These are phyloP conservation scores for Suhomyces yuchorum DNA, from an alignment of 1,139 yeast genomes.

Conservation along the genomic window DNA sequence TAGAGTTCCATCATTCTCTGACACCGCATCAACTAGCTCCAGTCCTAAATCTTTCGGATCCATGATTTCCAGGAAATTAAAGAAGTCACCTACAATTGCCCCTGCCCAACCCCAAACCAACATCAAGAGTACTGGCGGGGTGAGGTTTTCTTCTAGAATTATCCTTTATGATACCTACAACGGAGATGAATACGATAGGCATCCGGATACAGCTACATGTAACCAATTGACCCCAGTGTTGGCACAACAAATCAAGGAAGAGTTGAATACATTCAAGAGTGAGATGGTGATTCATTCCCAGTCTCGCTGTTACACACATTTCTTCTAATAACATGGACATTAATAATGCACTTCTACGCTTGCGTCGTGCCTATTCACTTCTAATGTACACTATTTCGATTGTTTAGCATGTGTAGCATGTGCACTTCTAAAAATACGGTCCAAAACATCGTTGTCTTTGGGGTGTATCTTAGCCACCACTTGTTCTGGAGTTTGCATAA, in stretches of 20 bases:
- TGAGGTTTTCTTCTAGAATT: constrained; percentile 82
- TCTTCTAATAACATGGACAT: constrained; percentile 29
- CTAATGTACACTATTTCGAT: constrained; percentile 9
- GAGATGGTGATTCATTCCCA: constrained; percentile 82
- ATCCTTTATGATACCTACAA: constrained; percentile 85
- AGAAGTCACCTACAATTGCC: constrained; percentile 21
- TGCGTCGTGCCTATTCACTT: constrained; percentile 9
- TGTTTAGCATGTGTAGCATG: constrained; percentile 26
- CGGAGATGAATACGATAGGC: constrained; percentile 86
- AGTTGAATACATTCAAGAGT: constrained; percentile 73
- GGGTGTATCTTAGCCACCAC: constrained; percentile 45
- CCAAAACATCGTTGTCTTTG: constrained; percentile 39
- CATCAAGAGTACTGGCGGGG: constrained; percentile 31
- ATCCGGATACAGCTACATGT: constrained; percentile 92
- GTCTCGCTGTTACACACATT: constrained; percentile 82
- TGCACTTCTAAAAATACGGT: constrained; percentile 51
- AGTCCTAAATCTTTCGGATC: constrained; percentile 39
- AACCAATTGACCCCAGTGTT: constrained; percentile 85
- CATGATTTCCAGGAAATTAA: constrained; percentile 32
- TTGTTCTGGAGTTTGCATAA: constrained; percentile 46
- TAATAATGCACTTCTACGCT: constrained; percentile 3
- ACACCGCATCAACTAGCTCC: constrained; percentile 25
- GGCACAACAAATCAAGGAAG: constrained; percentile 87
- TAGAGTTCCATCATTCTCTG: constrained; percentile 30
- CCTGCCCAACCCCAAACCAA: constrained; percentile 7